Evolutionary conservation across 2,329 filamentous ascomycete species (phyloP).

Genomic region (Ascochyta pisi): DNA sequence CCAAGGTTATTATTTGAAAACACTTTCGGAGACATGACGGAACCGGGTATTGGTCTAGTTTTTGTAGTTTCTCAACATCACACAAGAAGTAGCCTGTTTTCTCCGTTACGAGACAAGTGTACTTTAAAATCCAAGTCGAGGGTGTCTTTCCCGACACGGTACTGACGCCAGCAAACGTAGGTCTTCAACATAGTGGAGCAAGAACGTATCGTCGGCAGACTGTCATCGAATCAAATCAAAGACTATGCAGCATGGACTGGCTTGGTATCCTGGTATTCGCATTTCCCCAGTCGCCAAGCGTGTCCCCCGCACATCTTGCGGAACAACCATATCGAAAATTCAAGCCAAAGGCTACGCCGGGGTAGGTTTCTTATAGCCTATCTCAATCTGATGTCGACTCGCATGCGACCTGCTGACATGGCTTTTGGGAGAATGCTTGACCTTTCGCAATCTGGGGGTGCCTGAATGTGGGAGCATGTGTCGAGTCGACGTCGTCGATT

Average conservation of each 20-base stretch:
- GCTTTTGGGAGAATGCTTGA: too few species aligned
- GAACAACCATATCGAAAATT: neutral
- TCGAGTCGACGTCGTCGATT: too few species aligned
- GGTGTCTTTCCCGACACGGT: neutral
- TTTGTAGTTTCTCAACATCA: neutral
- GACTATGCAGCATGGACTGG: neutral
- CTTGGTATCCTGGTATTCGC: constrained; percentile 11
- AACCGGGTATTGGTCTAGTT: neutral
- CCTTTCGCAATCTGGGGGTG: too few species aligned
- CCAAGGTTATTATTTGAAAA: neutral
- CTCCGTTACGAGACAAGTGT: neutral
- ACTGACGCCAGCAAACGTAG: neutral
- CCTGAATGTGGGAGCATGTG: too few species aligned
- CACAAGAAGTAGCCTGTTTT: constrained; percentile 1
- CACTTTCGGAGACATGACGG: neutral
- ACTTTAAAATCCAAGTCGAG: neutral
- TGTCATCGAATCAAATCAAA: neutral
- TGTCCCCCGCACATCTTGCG: constrained; percentile 6
- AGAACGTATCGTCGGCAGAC: neutral
- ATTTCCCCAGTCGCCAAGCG: constrained; percentile 7
- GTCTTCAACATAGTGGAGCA: neutral
- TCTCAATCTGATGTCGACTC: neutral
- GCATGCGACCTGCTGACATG: neutral
- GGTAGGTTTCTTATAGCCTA: constrained; percentile 3
- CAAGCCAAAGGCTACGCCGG: neutral